A percentile compares a stretch with the other conserved stretches of the same genome.
phyloP scores from a whole-genome alignment of 2,329 filamentous ascomycete species.

The Aspergillus transmontanensis region DNA sequence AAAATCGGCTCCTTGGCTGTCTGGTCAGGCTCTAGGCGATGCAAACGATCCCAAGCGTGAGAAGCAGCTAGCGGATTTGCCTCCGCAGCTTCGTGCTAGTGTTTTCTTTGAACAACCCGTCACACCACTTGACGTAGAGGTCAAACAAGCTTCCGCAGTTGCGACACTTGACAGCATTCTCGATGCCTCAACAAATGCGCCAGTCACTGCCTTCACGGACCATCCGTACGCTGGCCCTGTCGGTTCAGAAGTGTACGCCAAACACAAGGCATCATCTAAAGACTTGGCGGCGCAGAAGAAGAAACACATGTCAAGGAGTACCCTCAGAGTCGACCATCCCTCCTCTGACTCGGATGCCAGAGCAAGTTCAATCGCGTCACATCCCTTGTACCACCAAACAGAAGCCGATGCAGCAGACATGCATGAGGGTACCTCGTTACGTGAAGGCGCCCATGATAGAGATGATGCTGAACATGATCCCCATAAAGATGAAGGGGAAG shows the following conservation, averaged over 20 bases:
- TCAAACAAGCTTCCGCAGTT: constrained; percentile 78
- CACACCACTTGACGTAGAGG: constrained; percentile 56
- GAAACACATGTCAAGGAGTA: constrained; percentile 33
- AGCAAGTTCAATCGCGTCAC: constrained; percentile 15
- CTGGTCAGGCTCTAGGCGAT: constrained; percentile 24
- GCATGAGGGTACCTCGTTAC: constrained; percentile 24
- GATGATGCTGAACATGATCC: constrained; percentile 17
- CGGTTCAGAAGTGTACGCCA: constrained; percentile 69
- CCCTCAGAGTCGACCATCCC: constrained; percentile 25
- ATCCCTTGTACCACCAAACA: constrained; percentile 15
- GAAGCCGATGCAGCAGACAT: constrained; percentile 25
- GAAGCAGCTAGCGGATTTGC: constrained; percentile 58
- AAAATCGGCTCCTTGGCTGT: constrained; percentile 55
- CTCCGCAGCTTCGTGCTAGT: constrained; percentile 85
- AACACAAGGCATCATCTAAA: constrained; percentile 30
- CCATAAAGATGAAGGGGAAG: constrained; percentile 26
- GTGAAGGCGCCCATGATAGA: constrained; percentile 15
- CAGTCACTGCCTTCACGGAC: constrained; percentile 88
- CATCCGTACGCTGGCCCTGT: constrained; percentile 79
- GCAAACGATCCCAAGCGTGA: constrained; percentile 20
- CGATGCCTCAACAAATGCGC: constrained; percentile 83
- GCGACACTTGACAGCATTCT: constrained; percentile 88
- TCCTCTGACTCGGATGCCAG: constrained; percentile 21
- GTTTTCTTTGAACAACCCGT: constrained; percentile 80
- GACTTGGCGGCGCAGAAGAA: constrained; percentile 30